Evolutionary conservation across 2,329 filamentous ascomycete species (phyloP), one percentile per base, ranked within the genome.

Genomic region (Bimuria novae-zelandiae): DNA sequence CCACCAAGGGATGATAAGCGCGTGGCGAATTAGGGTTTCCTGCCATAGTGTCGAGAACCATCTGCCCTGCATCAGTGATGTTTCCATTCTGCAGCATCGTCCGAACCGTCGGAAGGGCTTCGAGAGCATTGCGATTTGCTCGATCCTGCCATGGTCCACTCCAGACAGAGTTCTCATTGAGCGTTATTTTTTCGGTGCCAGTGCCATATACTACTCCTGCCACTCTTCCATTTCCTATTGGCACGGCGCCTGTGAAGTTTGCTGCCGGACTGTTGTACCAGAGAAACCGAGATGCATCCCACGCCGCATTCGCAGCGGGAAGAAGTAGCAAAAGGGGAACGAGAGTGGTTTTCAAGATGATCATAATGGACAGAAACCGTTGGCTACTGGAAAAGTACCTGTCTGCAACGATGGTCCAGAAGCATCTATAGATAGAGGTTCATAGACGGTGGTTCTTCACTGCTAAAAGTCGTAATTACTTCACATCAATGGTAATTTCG

Each of bases 131-230:
- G 4, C n/a, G 36, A 30, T 52, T 52, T 7, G 32, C 51, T 4
- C 57, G 57, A 35, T 60, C 53, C 30, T 45, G 41, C 43, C 39
- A 56, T n/a, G 53, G 50, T 22, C 52, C 52, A 21, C 44, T 54
- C 57, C 57, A 60, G 3, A 60, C 49, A 4, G 55, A 54, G 14
- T 58, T 53, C 36, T 61, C 58, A 27, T 61, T 61, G 14, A 61
- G 41, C 1, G 44, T 29, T 14, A 61, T 39, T 7, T 37, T 55
- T 17, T 61, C 58, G 12, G n/a, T 21, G 12, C 41, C 25, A 7
- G 44, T 39, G n/a, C 58, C 58, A 32, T 55, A 61, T 1, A 59
- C 42, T 1, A 46, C 37, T 4, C 41, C 58, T 14, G 25, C 58
- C 17, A 59, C 32, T 21, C 58, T 32, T 3, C 58, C 55, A 47